Base-by-base conservation (phyloP, 192 early-diverging fungal species). In the Coemansia furcata region DNA sequence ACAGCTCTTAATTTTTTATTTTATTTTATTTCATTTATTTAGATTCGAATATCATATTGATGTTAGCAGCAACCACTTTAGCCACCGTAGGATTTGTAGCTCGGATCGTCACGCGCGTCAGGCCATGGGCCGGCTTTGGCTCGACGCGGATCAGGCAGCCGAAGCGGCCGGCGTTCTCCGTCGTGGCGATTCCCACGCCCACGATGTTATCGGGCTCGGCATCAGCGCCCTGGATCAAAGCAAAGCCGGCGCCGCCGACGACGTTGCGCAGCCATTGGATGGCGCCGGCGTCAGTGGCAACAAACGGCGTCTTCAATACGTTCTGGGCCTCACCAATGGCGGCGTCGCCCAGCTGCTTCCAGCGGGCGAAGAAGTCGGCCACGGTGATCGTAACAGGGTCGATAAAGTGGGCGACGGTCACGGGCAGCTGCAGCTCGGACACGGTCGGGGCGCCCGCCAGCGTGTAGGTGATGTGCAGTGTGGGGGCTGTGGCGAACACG, bases 331-430 rank as follows among this genome's bases (percentile, higher is more conserved):
- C 97, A 26, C 94, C 85, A 44, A 66, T 69, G 3, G 88, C 89
- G 1, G 93, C 74, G 0, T 93, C 95, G 30, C 95, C 95, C 76
- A 99, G 91, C 81, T 98, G 97, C 73, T 90, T 90, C 98, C 98
- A 99, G 19, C 97, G 85, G 11, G 82, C 74, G 68, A 99, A 95
- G 73, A 96, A 99, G 67, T 93, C 92, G 8, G 68, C 35, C 6
- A 90, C 86, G 26, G 88, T 68, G 52, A 99, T 87, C 11, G 74
- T 81, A 12, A 95, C 91, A 2, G 91, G 90, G 30, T 93, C 90
- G 67, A 95, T 86, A 67, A 99, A 99, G 63, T 98, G 96, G 17
- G 89, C 84, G 26, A 94, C 66, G 7, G 87, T 82, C 10, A 98
- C 83, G 0, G 98, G 98, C 42, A 98, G 63, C 38, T 87, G 86